phyloP scores from a whole-genome alignment of 2,329 filamentous ascomycete species.

The Penicillium rolfsii region DNA sequence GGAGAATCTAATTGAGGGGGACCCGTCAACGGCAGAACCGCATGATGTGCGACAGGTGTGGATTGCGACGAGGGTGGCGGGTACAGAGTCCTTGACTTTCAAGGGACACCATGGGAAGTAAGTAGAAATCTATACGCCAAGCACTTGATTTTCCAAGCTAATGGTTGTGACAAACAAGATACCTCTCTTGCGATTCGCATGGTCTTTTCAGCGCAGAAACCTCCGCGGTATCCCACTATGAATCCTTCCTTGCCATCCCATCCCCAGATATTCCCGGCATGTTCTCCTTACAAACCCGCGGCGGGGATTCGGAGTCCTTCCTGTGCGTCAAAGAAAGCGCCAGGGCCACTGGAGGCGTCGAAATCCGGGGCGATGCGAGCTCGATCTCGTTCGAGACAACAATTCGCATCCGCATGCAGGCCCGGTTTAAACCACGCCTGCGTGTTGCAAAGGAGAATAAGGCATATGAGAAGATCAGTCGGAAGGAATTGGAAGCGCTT shows the following conservation, averaged over 20 bases:
- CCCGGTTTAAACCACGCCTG: conserved; percentile 83
- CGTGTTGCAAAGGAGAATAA: conserved; percentile 81
- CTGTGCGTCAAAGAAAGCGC: conserved; percentile 62
- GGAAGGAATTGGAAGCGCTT: conserved; percentile 79
- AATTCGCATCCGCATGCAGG: conserved; percentile 88
- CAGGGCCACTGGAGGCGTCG: conserved; percentile 55
- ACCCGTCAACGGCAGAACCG: conserved; percentile 84
- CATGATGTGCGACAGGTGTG: conserved; percentile 96
- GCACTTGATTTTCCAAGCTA: neutral
- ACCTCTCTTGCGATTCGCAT: conserved; percentile 82
- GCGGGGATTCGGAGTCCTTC: conserved; percentile 66
- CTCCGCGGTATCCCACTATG: conserved; percentile 80
- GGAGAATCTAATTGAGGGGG: conserved; percentile 85
- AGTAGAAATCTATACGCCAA: conserved; percentile 13
- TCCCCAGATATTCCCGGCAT: conserved; percentile 67
- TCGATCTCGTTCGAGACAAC: conserved; percentile 69
- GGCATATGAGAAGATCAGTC: conserved; percentile 80
- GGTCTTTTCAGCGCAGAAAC: conserved; percentile 75
- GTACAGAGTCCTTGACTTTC: conserved; percentile 79
- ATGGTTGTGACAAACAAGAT: conserved; percentile 40
- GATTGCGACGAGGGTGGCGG: conserved; percentile 81
- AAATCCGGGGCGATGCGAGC: conserved; percentile 77
- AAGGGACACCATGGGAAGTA: conserved; percentile 88
- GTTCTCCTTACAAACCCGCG: conserved; percentile 71
- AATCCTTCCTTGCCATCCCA: conserved; percentile 73